Evolutionary conservation across 352 stramenopile species (phyloP), one percentile per base, ranked within the genome.

Genomic region (Elongisporangium senticosum): DNA sequence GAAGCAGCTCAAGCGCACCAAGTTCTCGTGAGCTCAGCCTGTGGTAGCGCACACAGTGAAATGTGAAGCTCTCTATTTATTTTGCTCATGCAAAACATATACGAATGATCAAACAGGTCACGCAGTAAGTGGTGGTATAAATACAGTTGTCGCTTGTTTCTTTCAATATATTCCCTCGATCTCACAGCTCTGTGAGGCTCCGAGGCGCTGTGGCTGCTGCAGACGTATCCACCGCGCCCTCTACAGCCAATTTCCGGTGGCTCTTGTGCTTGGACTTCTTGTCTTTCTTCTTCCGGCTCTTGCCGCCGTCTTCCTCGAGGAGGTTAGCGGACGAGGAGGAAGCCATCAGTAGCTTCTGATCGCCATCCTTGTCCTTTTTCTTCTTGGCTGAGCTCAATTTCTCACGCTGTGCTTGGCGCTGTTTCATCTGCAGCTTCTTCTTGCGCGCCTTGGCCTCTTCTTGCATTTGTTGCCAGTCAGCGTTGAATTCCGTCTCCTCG

Each of bases 401-500:
- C 14, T 93, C 80, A n/a, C 80, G 77, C 50, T 89, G 83, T 15
- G 79, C 80, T 65, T 93, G 83, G 0, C 83, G 72, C 51, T 93
- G 83, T 47, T 90, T 93, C 17, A 78, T 54, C 65, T 87, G 78
- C 23, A 90, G 53, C 40, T 73, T 73, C 53, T 87, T 87, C 59
- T 82, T 81, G 11, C 83, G 76, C 49, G 89, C 77, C 40, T 86
- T 88, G 57, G 89, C 83, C 64, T 88, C 72, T 39, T 71, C 71
- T 59, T 93, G 83, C 71, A 93, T 72, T 53, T 74, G 71, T 56
- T 90, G 72, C 83, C 83, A 93, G 43, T 89, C 74, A 3, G 69
- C 58, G 19, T 88, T 65, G 20, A 86, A 85, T 33, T 67, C 65
- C 53, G 68, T 49, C 1, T 55, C 55, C n/a, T 64, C 57, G 1